These are phyloP conservation scores for Saccharomyces hybrid DNA, from an alignment of 1,139 yeast species.

Conservation along the genomic window DNA sequence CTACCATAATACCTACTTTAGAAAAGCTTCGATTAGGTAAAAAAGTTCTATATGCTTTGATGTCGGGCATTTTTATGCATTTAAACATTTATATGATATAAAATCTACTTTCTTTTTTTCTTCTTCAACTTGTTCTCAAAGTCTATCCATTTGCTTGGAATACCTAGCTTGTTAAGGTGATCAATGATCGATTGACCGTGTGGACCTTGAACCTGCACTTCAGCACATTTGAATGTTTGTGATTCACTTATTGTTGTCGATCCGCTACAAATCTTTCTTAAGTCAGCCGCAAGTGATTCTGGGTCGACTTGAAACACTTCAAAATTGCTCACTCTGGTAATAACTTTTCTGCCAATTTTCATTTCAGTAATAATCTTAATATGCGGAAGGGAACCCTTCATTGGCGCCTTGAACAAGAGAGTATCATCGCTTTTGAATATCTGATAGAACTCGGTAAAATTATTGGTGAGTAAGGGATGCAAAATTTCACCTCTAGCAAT, in stretches of 20 bases:
- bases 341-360: conserved; percentile 74
- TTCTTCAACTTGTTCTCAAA: conserved; percentile 60
- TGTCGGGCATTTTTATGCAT: background rate
- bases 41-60: background rate
- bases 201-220: conserved; percentile 86
- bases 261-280: conserved; percentile 80
- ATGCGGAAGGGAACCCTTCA: conserved; percentile 62
- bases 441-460: conserved; percentile 52
- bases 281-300: conserved; percentile 55
- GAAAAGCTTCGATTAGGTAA: background rate
- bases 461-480: conserved; percentile 39
- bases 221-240: conserved; percentile 46
- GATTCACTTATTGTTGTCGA: conserved; percentile 66
- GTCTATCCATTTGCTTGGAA: conserved; percentile 59
- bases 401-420: conserved; percentile 34
- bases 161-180: conserved; percentile 56
- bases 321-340: conserved; percentile 64
- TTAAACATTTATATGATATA: background rate
- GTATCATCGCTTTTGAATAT: conserved; percentile 44
- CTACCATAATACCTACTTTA: background rate
- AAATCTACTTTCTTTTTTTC: conserved; percentile 35
- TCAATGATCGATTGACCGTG: conserved; percentile 60
- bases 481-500: conserved; percentile 48
- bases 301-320: conserved; percentile 65
- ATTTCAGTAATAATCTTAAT: conserved; percentile 63